phyloP scores from a whole-genome alignment of 2,329 filamentous ascomycete species.

The Nemania sp. region DNA sequence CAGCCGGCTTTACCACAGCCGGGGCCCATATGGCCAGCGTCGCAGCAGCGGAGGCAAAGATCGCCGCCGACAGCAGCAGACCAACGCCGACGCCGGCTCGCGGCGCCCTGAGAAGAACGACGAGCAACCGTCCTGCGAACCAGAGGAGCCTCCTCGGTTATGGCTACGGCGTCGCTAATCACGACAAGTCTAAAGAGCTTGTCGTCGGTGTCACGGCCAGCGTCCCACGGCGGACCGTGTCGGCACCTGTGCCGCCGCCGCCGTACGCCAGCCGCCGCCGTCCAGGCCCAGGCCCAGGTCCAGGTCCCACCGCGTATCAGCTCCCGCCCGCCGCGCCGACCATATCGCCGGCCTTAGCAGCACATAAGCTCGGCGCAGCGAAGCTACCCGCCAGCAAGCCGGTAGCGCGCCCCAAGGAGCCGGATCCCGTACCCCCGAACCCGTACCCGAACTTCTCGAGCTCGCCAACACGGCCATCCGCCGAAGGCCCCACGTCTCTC shows the following conservation, averaged over 20 bases:
- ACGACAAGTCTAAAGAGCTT: constrained; percentile 38
- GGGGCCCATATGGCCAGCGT: constrained; percentile 56
- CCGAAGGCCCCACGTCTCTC: not conserved
- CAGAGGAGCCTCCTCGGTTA: constrained; percentile 41
- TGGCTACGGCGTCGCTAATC: constrained; percentile 39
- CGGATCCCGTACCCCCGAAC: constrained; percentile 37
- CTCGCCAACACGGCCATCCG: constrained; percentile 47
- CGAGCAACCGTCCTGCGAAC: constrained; percentile 32
- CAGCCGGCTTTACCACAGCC: constrained; percentile 65
- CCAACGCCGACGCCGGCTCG: constrained; percentile 18
- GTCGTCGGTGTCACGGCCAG: constrained; percentile 2
- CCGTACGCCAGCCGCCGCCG: constrained; percentile 25
- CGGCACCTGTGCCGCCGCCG: constrained; percentile 23
- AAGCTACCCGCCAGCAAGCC: constrained; percentile 43
- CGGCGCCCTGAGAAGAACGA: constrained; percentile 25
- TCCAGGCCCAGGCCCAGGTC: not conserved
- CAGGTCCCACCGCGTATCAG: constrained; percentile 9
- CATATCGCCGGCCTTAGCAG: constrained; percentile 42
- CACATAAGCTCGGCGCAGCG: constrained; percentile 48
- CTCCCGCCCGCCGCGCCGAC: constrained; percentile 18
- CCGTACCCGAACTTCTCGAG: constrained; percentile 64
- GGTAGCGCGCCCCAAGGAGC: constrained; percentile 21
- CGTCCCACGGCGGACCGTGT: constrained; percentile 32
- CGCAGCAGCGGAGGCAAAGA: constrained; percentile 41
- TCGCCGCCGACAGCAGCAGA: constrained; percentile 24